Conservation (phyloP, 352 stramenopile species). For the Phytophthora nicotianae region DNA sequence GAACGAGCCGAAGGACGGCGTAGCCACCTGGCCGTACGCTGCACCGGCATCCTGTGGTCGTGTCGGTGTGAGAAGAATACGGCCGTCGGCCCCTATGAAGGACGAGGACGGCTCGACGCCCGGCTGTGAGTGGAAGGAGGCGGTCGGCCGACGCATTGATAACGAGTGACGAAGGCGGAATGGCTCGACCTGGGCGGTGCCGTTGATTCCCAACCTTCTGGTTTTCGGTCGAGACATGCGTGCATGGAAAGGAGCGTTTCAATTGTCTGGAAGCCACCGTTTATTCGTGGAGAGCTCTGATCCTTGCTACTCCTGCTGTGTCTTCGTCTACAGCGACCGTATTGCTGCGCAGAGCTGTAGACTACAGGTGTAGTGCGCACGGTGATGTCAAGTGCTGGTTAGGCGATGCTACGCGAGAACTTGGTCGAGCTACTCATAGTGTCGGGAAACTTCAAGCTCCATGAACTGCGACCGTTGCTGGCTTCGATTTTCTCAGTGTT, state of each 20-base stretch:
- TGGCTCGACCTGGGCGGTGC: constrained; percentile 1
- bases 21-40: constrained; percentile 45
- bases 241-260: constrained; percentile 19
- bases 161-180: constrained; percentile 12
- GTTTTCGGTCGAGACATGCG: constrained; percentile 13
- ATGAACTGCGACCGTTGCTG: too few species aligned
- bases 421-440: not conserved
- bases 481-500: not conserved
- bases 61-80: constrained; percentile 46
- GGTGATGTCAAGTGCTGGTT: too few species aligned
- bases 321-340: too few species aligned
- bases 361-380: not conserved
- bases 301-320: not conserved
- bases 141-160: constrained; percentile 26
- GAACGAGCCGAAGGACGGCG: constrained; percentile 34
- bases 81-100: constrained; percentile 41
- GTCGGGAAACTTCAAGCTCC: not conserved
- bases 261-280: constrained; percentile 1
- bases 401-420: not conserved
- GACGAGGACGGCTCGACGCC: constrained; percentile 9
- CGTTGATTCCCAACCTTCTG: constrained; percentile 9
- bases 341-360: not conserved
- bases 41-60: constrained; percentile 17
- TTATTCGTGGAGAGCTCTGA: constrained; percentile 1
- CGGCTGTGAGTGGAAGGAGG: constrained; percentile 13